Percentiles rank a stretch among this genome's conserved stretches.
These are phyloP conservation scores for Polytrichum commune DNA, from an alignment of 225 moss, liverwort and hornwort genomes.

Conservation along the genomic window DNA sequence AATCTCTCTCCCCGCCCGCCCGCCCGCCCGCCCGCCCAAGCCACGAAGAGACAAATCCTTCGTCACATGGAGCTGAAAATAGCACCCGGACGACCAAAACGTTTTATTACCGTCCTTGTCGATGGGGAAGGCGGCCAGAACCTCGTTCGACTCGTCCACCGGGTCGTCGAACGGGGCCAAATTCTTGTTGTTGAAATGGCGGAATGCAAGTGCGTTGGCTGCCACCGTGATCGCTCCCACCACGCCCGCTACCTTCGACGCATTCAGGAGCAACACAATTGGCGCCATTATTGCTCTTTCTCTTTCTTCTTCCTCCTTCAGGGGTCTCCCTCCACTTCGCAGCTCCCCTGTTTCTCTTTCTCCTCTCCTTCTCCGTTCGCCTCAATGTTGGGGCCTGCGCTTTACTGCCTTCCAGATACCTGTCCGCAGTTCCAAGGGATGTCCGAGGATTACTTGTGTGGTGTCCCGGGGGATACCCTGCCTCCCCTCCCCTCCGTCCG, in stretches of 20 bases:
- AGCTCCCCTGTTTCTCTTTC: too few relatives aligned
- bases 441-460: too few relatives aligned
- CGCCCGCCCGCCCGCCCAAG: not conserved
- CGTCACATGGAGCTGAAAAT: too few relatives aligned
- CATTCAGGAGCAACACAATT: constrained; percentile 80
- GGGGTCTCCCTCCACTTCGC: too few relatives aligned
- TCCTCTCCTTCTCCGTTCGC: too few relatives aligned
- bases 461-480: too few relatives aligned
- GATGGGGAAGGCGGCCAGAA: constrained; percentile 83
- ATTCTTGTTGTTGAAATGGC: constrained; percentile 62
- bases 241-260: constrained; percentile 71
- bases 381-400: too few relatives aligned
- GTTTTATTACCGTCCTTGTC: constrained; percentile 58
- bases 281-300: constrained; percentile 58
- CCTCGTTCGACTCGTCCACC: constrained; percentile 69
- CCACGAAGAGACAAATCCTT: not conserved
- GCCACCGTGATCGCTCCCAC: constrained; percentile 75
- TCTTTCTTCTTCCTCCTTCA: not conserved
- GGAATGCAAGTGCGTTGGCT: constrained; percentile 74
- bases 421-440: too few relatives aligned
- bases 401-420: too few relatives aligned
- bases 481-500: too few relatives aligned
- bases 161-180: constrained; percentile 69
- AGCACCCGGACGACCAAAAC: not conserved
- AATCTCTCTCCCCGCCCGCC: not conserved